phyloP scores from a whole-genome alignment of 495 filamentous ascomycete genomes.

The Podospora didyma region DNA sequence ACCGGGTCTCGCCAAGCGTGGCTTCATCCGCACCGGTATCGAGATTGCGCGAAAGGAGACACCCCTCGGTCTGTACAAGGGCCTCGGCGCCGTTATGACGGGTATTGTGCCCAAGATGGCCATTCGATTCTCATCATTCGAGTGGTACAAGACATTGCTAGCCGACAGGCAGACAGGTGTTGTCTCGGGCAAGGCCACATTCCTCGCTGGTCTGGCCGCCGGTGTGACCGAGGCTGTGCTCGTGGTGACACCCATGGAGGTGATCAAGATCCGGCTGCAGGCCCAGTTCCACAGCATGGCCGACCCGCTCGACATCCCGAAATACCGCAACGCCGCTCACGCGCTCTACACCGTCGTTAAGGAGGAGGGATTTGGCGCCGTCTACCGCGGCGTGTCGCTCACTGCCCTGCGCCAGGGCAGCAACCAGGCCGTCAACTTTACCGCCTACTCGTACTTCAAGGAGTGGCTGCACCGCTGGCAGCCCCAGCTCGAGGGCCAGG shows the following conservation, averaged over 20 bases:
- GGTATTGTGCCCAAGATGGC: slow-evolving; percentile 99
- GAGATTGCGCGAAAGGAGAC: slow-evolving; percentile 90
- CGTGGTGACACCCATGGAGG: slow-evolving; percentile 97
- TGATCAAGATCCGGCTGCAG: slow-evolving; percentile 96
- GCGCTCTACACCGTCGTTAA: slow-evolving; percentile 86
- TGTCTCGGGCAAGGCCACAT: slow-evolving; percentile 72
- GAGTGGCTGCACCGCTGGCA: slow-evolving; percentile 65
- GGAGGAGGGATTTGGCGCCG: slow-evolving; percentile 81
- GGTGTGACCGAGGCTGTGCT: slow-evolving; percentile 95
- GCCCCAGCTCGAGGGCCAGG: slow-evolving; percentile 50
- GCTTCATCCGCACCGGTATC: slow-evolving; percentile 80
- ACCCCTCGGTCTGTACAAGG: slow-evolving; percentile 89
- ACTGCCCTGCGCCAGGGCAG: slow-evolving; percentile 91
- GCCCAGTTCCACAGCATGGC: slow-evolving; percentile 94
- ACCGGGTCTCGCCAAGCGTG: slow-evolving; percentile 78
- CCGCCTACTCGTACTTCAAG: slow-evolving; percentile 93
- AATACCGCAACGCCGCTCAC: slow-evolving; percentile 97
- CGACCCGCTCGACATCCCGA: slow-evolving; percentile 84
- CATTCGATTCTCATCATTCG: slow-evolving; percentile 97
- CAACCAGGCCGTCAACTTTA: slow-evolving; percentile 99
- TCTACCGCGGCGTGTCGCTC: slow-evolving; percentile 90
- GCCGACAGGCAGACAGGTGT: slow-evolving; percentile 59
- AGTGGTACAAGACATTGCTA: slow-evolving; percentile 84
- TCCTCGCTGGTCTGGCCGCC: slow-evolving; percentile 85
- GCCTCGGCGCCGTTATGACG: slow-evolving; percentile 89